These are phyloP conservation scores for Dipodascopsis uninucleata DNA, from an alignment of 805 yeast species.

Conservation along the genomic window DNA sequence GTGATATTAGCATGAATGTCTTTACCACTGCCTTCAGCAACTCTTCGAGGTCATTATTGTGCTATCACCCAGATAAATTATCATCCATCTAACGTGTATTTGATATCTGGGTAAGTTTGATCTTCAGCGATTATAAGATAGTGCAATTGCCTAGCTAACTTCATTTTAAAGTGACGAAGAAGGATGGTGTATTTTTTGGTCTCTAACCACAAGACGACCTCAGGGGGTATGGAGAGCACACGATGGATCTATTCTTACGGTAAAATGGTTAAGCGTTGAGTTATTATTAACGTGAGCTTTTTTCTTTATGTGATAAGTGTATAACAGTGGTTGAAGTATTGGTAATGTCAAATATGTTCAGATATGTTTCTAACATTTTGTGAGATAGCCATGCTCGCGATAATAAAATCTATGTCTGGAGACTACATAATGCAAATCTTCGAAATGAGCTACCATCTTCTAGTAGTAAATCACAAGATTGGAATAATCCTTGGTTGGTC, in stretches of 20 bases:
- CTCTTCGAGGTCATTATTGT: slow-evolving; percentile 14
- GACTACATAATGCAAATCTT: slow-evolving; percentile 43
- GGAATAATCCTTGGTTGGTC: slow-evolving; percentile 32
- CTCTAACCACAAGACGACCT: slow-evolving; percentile 54
- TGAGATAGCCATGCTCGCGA: slow-evolving; percentile 73
- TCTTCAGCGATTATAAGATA: neutral
- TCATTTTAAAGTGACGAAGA: slow-evolving; percentile 53
- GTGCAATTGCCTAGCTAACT: neutral
- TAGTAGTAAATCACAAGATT: slow-evolving; percentile 25
- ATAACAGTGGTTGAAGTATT: neutral
- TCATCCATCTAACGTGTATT: slow-evolving; percentile 11
- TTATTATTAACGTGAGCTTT: slow-evolving; percentile 38
- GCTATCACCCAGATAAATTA: slow-evolving; percentile 13
- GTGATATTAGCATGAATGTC: slow-evolving; percentile 1
- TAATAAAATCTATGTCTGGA: slow-evolving; percentile 41
- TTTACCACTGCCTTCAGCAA: slow-evolving; percentile 18
- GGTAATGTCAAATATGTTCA: neutral
- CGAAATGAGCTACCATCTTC: slow-evolving; percentile 36
- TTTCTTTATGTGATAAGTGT: no score
- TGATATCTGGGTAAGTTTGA: slow-evolving; percentile 17
- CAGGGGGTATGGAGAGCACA: slow-evolving; percentile 60
- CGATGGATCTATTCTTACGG: slow-evolving; percentile 46
- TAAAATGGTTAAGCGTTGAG: slow-evolving; percentile 40
- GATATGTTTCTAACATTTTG: slow-evolving; percentile 28
- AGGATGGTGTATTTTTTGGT: slow-evolving; percentile 68